phyloP scores from a whole-genome alignment of 352 stramenopile species.

The Achlya hypogyna region DNA sequence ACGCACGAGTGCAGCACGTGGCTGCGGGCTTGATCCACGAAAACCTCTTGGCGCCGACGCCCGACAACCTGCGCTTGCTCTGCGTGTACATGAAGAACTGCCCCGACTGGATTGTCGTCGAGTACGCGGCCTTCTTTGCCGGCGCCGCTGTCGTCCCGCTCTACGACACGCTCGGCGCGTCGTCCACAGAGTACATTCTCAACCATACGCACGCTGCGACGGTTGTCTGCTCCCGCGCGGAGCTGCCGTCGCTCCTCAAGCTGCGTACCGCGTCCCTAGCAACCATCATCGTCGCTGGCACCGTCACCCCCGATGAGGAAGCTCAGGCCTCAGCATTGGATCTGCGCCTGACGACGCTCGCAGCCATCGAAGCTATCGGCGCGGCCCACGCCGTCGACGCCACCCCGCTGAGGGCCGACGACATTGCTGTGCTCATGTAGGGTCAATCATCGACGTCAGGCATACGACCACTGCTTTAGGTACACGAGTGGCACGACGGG shows the following conservation, averaged over 20 bases:
- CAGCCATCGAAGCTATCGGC: not conserved
- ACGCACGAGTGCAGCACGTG: conserved; percentile 2
- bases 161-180: conserved; percentile 27
- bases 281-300: not conserved
- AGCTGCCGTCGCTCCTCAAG: conserved; percentile 17
- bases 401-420: not conserved
- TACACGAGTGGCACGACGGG: conserved; percentile 23
- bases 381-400: not conserved
- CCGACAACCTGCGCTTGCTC: conserved; percentile 39
- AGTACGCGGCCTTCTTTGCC: conserved; percentile 67
- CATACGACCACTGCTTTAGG: not conserved
- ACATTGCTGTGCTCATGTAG: conserved; percentile 17
- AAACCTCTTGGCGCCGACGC: conserved; percentile 19
- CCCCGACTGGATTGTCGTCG: conserved; percentile 85
- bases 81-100: conserved; percentile 87
- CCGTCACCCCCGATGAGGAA: not conserved
- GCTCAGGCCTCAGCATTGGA: not conserved
- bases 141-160: conserved; percentile 37
- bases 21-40: not conserved
- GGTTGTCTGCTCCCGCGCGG: conserved; percentile 19
- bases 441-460: not conserved
- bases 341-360: not conserved
- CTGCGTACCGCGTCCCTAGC: not conserved
- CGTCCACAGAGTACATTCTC: conserved; percentile 22
- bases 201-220: conserved; percentile 23